Conservation (phyloP, 352 stramenopile species). For the Stramenopiles sp. region DNA sequence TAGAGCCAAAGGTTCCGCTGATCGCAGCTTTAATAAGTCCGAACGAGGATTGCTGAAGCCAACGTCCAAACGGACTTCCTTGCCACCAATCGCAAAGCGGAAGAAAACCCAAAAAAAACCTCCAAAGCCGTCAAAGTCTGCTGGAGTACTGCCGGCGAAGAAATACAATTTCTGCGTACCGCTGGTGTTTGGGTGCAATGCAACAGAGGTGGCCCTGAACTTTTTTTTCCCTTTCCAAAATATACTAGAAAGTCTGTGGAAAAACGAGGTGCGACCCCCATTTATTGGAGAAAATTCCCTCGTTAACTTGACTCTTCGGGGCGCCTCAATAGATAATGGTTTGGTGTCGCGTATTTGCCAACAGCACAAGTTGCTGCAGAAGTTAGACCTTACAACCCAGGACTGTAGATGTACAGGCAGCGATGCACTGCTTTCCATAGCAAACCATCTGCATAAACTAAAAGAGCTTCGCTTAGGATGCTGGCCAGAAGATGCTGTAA, state of each 20-base stretch:
- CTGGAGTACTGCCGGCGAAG: too few species aligned
- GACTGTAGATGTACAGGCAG: background rate
- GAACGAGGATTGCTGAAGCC: too few species aligned
- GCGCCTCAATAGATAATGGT: background rate
- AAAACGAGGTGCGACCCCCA: background rate
- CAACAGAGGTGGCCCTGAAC: background rate
- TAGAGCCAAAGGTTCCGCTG: too few species aligned
- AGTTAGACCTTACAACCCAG: background rate
- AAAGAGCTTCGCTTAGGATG: background rate
- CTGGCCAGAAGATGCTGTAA: background rate
- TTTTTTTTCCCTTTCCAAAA: conserved; percentile 4
- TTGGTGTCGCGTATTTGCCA: background rate
- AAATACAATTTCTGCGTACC: too few species aligned
- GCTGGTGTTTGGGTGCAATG: background rate
- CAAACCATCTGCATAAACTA: background rate
- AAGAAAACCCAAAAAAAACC: too few species aligned
- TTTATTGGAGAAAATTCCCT: background rate
- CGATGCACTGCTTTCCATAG: background rate
- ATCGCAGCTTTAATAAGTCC: too few species aligned
- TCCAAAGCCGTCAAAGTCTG: too few species aligned
- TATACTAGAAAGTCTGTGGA: background rate
- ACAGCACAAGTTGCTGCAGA: background rate
- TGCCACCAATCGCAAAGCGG: too few species aligned
- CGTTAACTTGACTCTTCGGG: background rate
- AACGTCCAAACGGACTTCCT: too few species aligned